Conservation (phyloP, 352 stramenopile species). For the Pythium aristosporum region DNA sequence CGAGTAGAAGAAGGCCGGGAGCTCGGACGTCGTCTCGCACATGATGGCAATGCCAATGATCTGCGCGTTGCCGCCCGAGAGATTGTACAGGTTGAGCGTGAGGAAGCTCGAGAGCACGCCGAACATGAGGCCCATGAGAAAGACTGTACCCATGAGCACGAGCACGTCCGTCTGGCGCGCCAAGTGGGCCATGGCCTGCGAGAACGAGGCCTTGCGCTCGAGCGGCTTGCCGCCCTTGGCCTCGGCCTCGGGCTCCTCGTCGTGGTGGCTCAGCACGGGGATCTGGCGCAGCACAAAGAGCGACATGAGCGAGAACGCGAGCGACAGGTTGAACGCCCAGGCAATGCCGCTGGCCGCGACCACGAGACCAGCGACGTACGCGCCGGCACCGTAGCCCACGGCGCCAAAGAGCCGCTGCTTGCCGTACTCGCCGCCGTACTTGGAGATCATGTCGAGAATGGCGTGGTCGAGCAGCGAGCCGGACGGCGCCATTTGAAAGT, state of each 20-base stretch:
- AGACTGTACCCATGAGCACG: constrained; percentile 67
- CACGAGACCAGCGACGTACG: constrained; percentile 70
- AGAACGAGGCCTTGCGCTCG: constrained; percentile 40
- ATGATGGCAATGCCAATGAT: constrained; percentile 82
- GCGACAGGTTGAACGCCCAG: constrained; percentile 76
- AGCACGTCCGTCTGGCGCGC: constrained; percentile 54
- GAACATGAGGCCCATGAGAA: constrained; percentile 81
- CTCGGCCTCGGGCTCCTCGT: constrained; percentile 11
- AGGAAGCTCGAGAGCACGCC: constrained; percentile 84
- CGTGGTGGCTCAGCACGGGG: constrained; percentile 42
- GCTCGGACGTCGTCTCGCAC: constrained; percentile 77
- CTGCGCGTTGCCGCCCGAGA: constrained; percentile 62
- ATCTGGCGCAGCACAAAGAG: constrained; percentile 67
- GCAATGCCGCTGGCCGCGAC: constrained; percentile 58
- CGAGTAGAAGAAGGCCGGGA: constrained; percentile 82
- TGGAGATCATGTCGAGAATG: constrained; percentile 61
- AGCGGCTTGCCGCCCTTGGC: constrained; percentile 9
- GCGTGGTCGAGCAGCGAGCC: constrained; percentile 72
- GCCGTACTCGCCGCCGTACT: constrained; percentile 76
- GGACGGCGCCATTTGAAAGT: constrained; percentile 62
- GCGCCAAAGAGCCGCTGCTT: constrained; percentile 82
- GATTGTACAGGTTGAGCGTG: constrained; percentile 79
- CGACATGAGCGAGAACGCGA: constrained; percentile 48
- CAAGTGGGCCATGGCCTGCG: constrained; percentile 39
- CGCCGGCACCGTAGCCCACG: constrained; percentile 59